Evolutionary conservation across 805 yeast genomes (phyloP), one percentile per base, ranked within the genome.

Genomic region (Pichia thaimueangensis): DNA sequence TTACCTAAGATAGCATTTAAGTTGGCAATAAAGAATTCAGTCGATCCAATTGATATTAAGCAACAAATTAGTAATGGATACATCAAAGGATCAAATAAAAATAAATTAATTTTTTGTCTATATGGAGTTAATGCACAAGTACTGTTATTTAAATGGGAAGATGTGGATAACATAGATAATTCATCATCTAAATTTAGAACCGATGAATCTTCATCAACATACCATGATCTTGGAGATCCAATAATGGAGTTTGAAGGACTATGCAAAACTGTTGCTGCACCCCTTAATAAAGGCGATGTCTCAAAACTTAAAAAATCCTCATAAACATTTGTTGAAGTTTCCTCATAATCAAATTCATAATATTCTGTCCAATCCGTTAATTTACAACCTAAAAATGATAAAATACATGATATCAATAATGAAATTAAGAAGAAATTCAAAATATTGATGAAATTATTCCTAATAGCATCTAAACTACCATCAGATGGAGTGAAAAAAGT

Each of bases 11-110:
- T 56, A 6, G 67, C 58, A 41, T 89, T 89, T 71, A 89, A 73
- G 57, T 89, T 86, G 43, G 87, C 83, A 50, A 86, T 76, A 60
- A 80, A 88, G 71, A 88, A 82, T 54, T 89, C 97, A 39, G 86
- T 69, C 1, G 95, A 88, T 0, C 97, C 96, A 31, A 86, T 64
- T 21, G 82, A 76, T 37, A 84, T 64, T 24, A 87, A 64, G 45
- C 87, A 74, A 12, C 87, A 74, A 6, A 73, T 45, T 29, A 85
- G 67, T 19, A 87, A 64, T 2, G 83, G 56, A 70, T 87, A 84
- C 41, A 87, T 75, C 2, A 82, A 70, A 10, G 71, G 70, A 53
- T 83, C 87, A 24, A 56, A 58, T 31, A 80, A 59, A 48, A 57
- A 57, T 4, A n/a, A 17, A 10, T 30, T 32, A 12, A 53, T 43